These are phyloP conservation scores for Coemansia sp. DNA, from an alignment of 192 early-diverging fungal species.

Conservation along the genomic window DNA sequence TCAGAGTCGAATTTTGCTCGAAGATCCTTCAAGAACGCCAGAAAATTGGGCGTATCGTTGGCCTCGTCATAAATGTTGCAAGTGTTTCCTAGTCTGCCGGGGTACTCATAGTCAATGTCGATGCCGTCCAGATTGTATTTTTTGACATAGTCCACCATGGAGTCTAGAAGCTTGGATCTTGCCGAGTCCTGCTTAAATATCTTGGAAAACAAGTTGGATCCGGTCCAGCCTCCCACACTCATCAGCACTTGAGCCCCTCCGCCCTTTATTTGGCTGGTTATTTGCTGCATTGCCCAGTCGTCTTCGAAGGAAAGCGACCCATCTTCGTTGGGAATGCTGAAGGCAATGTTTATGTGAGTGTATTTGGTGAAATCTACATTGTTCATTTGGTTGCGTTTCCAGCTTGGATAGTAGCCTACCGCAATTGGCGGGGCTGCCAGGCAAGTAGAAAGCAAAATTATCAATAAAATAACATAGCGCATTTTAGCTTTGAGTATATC, in stretches of 20 bases:
- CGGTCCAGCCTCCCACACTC: slow-evolving; percentile 72
- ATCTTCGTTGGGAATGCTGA: slow-evolving; percentile 49
- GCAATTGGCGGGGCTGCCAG: slow-evolving; percentile 9
- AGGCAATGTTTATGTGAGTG: slow-evolving; percentile 71
- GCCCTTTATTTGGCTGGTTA: slow-evolving; percentile 33
- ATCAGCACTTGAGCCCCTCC: slow-evolving; percentile 68
- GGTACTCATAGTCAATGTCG: slow-evolving; percentile 78
- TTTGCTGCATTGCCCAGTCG: slow-evolving; percentile 49
- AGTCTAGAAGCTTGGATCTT: slow-evolving; percentile 58
- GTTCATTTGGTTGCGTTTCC: slow-evolving; percentile 29
- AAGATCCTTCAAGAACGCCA: slow-evolving; percentile 60
- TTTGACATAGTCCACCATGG: slow-evolving; percentile 58
- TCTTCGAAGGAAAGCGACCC: slow-evolving; percentile 40
- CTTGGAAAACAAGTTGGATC: slow-evolving; percentile 62
- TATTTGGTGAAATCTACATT: slow-evolving; percentile 49
- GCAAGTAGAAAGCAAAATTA: background rate
- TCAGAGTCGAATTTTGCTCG: slow-evolving; percentile 14
- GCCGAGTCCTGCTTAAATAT: slow-evolving; percentile 49
- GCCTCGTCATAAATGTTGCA: slow-evolving; percentile 49
- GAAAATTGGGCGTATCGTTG: slow-evolving; percentile 67
- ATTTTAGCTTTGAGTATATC: background rate
- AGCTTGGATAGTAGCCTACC: slow-evolving; percentile 44
- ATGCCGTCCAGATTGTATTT: slow-evolving; percentile 57
- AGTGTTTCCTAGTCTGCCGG: slow-evolving; percentile 48
- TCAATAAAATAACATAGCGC: background rate